phyloP scores from a whole-genome alignment of 257 asterid genomes.

The Penstemon eatonii region DNA sequence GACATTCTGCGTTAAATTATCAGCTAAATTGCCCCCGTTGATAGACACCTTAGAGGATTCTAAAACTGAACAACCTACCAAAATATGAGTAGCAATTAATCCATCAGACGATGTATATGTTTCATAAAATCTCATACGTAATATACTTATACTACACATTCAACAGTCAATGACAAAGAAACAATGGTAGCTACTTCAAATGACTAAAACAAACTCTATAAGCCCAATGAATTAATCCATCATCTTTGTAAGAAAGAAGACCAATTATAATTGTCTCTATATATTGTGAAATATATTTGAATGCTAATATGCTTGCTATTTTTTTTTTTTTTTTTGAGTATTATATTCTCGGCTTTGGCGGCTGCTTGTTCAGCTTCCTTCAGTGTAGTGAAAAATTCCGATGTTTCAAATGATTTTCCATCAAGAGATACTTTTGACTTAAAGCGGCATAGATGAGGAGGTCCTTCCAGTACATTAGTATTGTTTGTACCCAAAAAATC shows the following conservation, averaged over 20 bases:
- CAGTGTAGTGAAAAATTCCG: conserved; percentile 51
- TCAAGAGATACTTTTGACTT: conserved; percentile 54
- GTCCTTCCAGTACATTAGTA: conserved; percentile 60
- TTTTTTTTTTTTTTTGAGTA: no score
- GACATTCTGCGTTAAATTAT: conserved; percentile 26
- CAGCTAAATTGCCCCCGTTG: conserved; percentile 26
- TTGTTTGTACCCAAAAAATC: not conserved
- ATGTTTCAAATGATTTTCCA: conserved; percentile 49
- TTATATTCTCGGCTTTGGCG: conserved; percentile 50
- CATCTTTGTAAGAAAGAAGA: conserved; percentile 47
- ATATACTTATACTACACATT: not conserved
- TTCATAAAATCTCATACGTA: no score
- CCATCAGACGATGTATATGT: no score
- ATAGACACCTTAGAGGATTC: not conserved
- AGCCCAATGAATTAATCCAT: conserved; percentile 27
- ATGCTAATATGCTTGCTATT: no score
- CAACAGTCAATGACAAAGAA: conserved; percentile 1
- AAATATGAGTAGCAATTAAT: no score
- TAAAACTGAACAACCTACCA: no score
- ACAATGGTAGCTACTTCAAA: not conserved
- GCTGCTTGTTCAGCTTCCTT: conserved; percentile 88
- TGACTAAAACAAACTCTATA: conserved; percentile 18
- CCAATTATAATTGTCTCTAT: no score
- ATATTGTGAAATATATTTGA: no score
- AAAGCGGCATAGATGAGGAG: conserved; percentile 66